phyloP scores from a whole-genome alignment of 129 eudicot species.

The Chrysanthemum makinoi region DNA sequence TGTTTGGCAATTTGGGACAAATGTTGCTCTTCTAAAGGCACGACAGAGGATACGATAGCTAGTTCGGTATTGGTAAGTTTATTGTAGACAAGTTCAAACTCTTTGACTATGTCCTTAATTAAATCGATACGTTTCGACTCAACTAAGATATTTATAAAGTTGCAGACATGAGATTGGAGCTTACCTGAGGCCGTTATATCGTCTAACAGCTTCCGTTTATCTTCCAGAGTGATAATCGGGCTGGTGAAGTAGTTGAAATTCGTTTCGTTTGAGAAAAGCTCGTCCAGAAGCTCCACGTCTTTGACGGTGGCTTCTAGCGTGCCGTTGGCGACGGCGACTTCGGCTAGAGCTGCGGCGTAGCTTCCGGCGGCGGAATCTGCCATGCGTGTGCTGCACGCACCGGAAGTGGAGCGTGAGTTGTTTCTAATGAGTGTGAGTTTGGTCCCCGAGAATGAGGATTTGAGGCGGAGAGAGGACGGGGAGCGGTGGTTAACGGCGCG shows the following conservation, averaged over 20 bases:
- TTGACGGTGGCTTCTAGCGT: conserved; percentile 52
- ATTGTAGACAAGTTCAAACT: conserved; percentile 63
- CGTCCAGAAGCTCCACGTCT: conserved; percentile 49
- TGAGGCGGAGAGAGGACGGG: conserved; percentile 34
- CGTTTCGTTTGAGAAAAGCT: conserved; percentile 44
- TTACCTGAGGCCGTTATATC: conserved; percentile 39
- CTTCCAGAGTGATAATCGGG: conserved; percentile 49
- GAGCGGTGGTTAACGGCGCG: conserved; percentile 46
- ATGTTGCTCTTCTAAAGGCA: conserved; percentile 62
- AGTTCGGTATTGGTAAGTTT: conserved; percentile 59
- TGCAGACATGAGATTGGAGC: conserved; percentile 57
- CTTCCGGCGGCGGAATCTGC: conserved; percentile 60
- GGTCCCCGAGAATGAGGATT: conserved; percentile 41
- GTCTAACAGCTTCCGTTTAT: conserved; percentile 49
- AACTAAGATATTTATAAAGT: conserved; percentile 60
- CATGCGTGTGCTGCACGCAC: conserved; percentile 48
- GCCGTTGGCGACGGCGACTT: conserved; percentile 53
- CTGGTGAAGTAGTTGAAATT: conserved; percentile 44
- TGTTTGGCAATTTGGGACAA: conserved; percentile 80
- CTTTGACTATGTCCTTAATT: conserved; percentile 63
- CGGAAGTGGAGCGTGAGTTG: conserved; percentile 31
- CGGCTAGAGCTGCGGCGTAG: conserved; percentile 79
- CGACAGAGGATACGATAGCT: conserved; percentile 76
- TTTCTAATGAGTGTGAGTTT: conserved; percentile 31
- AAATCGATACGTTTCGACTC: conserved; percentile 59